These are phyloP conservation scores for Aspergillus coremiiformis DNA, from an alignment of 495 filamentous ascomycete species.

Conservation along the genomic window DNA sequence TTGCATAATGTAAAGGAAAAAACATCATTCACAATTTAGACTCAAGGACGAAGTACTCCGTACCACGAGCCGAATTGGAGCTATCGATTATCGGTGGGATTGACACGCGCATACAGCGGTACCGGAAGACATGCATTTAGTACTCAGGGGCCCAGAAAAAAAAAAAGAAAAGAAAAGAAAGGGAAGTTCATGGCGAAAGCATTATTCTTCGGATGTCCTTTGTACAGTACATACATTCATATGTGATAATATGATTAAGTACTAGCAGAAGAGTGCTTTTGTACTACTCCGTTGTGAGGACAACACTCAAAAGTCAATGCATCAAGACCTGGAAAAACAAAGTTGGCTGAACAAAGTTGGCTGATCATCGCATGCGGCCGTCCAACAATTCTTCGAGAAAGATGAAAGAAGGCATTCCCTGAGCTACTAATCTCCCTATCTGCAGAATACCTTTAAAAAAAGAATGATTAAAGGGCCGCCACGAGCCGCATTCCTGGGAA, in stretches of 20 bases:
- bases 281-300: too few relatives aligned
- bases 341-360: not conserved
- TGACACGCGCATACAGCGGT: constrained; percentile 6
- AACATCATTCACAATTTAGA: not conserved
- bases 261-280: too few relatives aligned
- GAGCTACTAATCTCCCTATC: not conserved
- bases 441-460: not conserved
- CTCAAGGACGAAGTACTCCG: not conserved
- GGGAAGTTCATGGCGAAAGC: not conserved
- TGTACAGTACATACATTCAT: too few relatives aligned
- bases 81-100: not conserved
- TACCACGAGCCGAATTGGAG: not conserved
- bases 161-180: not conserved
- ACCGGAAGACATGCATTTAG: not conserved
- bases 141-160: not conserved
- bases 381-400: not conserved
- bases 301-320: too few relatives aligned
- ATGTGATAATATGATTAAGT: not conserved
- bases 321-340: not conserved
- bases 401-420: not conserved
- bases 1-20: not conserved
- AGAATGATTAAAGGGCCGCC: not conserved
- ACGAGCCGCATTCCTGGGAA: not conserved
- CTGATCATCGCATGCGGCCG: not conserved
- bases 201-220: too few relatives aligned